Evolutionary conservation across 2,329 filamentous ascomycete genomes (phyloP), one percentile per base, ranked within the genome.

Genomic region (Chrysoporthe austroafricana): DNA sequence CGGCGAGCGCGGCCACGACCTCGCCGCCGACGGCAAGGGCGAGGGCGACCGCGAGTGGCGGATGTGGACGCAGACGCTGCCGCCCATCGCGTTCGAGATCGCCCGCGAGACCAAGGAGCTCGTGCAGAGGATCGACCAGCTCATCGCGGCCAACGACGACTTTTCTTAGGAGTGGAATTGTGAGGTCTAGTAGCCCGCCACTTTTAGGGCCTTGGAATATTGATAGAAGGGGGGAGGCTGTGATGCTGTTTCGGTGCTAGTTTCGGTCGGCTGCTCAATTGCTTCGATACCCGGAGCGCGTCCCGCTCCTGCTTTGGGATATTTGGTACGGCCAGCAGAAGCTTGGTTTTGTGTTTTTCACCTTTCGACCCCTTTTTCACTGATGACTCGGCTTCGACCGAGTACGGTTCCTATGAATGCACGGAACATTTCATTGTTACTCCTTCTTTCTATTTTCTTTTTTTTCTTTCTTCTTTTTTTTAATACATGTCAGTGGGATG

Each of bases 71-170:
- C 89, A 91, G 76, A 89, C 87, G 39, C 80, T 97, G 62, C 92
- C 92, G 13, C 92, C 92, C 2, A 89, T 96, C 72, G 92, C 92
- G n/a, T 96, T 96, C 78, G 91, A 93, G 78, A 91, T 95, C 75
- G 93, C 91, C 7, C 85, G 91, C 69, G 91, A 94, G 78, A 91
- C 91, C 63, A 96, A 95, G 82, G 92, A 92, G 76, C 80, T 93
- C 69, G 86, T 88, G 52, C 73, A 74, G 67, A 70, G 72, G 7
- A 71, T 74, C 44, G 78, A 73, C 65, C 72, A 73, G 66, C 67
- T 75, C 32, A 71, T 73, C 36, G 66, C 71, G 58, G 67, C 71
- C 59, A 71, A 72, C 62, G 72, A 74, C 42, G 73, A 76, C 63
- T 76, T 76, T 65, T 75, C 74, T 56, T 70, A 70, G 68, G 59